Conservation (phyloP, 2,329 filamentous ascomycete species). For the Fusarium coffeatum region DNA sequence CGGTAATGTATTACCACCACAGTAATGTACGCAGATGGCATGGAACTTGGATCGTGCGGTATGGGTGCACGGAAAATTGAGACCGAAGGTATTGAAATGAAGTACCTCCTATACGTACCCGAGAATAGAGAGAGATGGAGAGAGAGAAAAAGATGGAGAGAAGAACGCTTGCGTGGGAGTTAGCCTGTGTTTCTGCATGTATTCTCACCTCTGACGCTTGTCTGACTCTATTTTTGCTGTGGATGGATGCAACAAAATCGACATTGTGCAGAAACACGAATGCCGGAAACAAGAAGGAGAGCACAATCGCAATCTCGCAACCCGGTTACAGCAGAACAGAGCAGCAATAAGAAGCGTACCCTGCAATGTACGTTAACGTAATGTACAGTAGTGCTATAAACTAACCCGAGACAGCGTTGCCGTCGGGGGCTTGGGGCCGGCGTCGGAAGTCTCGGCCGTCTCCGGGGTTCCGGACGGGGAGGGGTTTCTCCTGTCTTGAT, state of each 20-base stretch:
- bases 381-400: constrained; percentile 23
- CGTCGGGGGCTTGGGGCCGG: constrained; percentile 39
- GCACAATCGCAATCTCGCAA: background rate
- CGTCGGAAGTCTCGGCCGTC: constrained; percentile 42
- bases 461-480: constrained; percentile 37
- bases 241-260: constrained; percentile 1
- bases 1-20: background rate
- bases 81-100: background rate
- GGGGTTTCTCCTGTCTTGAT: constrained; percentile 1
- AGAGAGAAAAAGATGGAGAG: background rate
- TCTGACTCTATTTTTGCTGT: constrained; percentile 16
- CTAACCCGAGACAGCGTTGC: constrained; percentile 44
- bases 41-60: background rate
- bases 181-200: constrained; percentile 11
- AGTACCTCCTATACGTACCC: background rate
- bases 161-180: background rate
- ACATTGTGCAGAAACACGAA: constrained; percentile 2
- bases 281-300: constrained; percentile 31
- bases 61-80: background rate
- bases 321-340: background rate
- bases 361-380: background rate
- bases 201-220: constrained; percentile 23
- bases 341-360: constrained; percentile 1
- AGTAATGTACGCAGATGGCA: background rate
- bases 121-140: background rate